Conservation (phyloP, 2,329 filamentous ascomycete species). For the Niveomyces coronatus region DNA sequence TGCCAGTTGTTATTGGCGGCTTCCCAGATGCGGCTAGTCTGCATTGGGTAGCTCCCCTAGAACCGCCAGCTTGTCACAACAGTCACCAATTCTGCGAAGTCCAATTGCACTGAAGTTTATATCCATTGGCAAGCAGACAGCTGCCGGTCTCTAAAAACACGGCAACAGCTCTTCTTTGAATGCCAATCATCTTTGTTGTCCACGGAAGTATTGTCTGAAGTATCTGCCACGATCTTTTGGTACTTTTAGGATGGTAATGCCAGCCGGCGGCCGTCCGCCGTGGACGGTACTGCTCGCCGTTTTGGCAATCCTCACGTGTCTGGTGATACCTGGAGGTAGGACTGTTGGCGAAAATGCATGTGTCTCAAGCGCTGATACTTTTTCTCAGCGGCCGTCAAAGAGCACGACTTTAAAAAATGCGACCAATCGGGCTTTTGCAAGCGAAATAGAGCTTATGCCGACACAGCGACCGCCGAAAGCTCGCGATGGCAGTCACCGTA, state of each 20-base stretch:
- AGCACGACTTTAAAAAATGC: constrained; percentile 96
- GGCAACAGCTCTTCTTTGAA: too few species aligned
- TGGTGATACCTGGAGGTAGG: constrained; percentile 55
- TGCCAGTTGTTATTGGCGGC: background rate
- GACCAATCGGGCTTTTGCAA: constrained; percentile 94
- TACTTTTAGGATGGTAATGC: too few species aligned
- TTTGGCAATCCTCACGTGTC: constrained; percentile 45
- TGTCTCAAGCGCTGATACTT: constrained; percentile 13
- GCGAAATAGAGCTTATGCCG: constrained; percentile 83
- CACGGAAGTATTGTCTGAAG: too few species aligned
- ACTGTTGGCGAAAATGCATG: background rate
- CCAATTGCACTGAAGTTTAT: background rate
- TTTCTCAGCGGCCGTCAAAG: constrained; percentile 87
- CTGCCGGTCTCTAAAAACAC: too few species aligned
- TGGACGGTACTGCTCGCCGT: constrained; percentile 58
- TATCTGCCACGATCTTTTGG: too few species aligned
- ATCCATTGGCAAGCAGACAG: constrained; percentile 1
- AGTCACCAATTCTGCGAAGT: too few species aligned
- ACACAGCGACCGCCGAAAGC: constrained; percentile 55
- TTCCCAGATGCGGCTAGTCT: background rate
- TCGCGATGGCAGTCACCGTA: constrained; percentile 74
- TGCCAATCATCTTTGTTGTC: too few species aligned
- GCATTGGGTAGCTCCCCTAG: constrained; percentile 4
- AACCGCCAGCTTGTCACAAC: constrained; percentile 10
- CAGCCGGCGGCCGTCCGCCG: background rate